phyloP scores from a whole-genome alignment of 2,329 filamentous ascomycete genomes.

The Microdochium bolleyi region DNA sequence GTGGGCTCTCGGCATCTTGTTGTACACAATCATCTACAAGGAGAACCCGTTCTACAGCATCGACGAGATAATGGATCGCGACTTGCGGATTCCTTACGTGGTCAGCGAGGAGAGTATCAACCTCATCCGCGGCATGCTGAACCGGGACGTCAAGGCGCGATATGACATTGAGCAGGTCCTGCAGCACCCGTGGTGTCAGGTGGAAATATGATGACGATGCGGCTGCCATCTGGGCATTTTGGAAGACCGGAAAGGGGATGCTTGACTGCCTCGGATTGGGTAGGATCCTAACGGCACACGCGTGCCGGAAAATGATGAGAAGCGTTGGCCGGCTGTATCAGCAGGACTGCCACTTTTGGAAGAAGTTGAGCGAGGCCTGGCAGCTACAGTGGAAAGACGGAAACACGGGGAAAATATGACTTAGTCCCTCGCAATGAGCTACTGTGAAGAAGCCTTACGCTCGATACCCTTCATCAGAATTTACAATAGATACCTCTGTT shows the following conservation, averaged over 20 bases:
- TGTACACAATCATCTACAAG: constrained; percentile 99
- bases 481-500: neutral
- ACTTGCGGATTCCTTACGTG: constrained; percentile 80
- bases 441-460: neutral
- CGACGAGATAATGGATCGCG: constrained; percentile 98
- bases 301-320: too few species aligned
- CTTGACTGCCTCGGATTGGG: too few species aligned
- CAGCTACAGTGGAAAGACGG: neutral
- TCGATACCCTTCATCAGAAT: neutral
- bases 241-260: too few species aligned
- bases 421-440: neutral
- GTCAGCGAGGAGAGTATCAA: constrained; percentile 91
- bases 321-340: too few species aligned
- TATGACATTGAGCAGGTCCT: constrained; percentile 84
- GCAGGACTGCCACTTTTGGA: too few species aligned
- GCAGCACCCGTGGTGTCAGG: constrained; percentile 73
- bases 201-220: constrained; percentile 5
- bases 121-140: constrained; percentile 83
- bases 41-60: constrained; percentile 99
- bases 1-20: constrained; percentile 91
- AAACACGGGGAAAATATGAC: neutral
- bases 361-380: neutral
- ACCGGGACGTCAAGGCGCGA: constrained; percentile 76
- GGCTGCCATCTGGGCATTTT: too few species aligned
- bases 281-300: too few species aligned